A percentile compares a stretch with the other conserved stretches of the same genome.
Evolutionary conservation across 331 rosid genomes (phyloP).

Genomic region (Malus hybrid): DNA sequence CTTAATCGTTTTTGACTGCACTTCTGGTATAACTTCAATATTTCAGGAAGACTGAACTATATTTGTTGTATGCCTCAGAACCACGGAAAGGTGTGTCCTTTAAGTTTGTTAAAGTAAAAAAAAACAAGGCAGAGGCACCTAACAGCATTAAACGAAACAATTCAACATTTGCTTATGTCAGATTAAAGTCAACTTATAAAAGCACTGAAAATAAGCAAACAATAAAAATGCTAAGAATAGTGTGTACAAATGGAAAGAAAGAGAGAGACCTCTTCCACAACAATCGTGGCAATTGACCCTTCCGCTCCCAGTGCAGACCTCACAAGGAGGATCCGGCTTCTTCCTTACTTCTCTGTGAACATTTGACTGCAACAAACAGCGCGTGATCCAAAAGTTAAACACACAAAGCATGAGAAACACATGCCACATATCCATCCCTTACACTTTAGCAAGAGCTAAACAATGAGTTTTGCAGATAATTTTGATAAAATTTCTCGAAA

Average conservation of each 20-base stretch:
- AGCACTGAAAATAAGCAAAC: background rate
- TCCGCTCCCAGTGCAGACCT: conserved; percentile 70
- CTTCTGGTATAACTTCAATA: background rate
- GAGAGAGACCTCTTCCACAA: conserved; percentile 44
- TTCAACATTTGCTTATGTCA: background rate
- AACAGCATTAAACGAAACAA: background rate
- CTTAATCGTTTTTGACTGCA: background rate
- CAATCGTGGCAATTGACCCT: conserved; percentile 61
- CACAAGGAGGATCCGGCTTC: conserved; percentile 78
- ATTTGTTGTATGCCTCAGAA: background rate
- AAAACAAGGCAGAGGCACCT: background rate
- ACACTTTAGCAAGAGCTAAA: background rate
- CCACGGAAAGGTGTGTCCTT: background rate
- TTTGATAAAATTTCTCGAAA: background rate
- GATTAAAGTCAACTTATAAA: background rate
- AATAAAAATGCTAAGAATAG: background rate
- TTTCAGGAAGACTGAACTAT: background rate
- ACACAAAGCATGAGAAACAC: background rate
- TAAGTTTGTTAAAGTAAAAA: background rate
- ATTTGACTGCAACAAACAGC: conserved; percentile 43
- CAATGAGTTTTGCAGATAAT: background rate
- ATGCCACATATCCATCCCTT: background rate
- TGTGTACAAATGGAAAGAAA: background rate
- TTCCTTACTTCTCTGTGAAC: conserved; percentile 49
- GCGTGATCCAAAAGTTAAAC: background rate